Base-by-base conservation (phyloP, 495 filamentous ascomycete genomes). In the Hypoxylon subgilvum region DNA sequence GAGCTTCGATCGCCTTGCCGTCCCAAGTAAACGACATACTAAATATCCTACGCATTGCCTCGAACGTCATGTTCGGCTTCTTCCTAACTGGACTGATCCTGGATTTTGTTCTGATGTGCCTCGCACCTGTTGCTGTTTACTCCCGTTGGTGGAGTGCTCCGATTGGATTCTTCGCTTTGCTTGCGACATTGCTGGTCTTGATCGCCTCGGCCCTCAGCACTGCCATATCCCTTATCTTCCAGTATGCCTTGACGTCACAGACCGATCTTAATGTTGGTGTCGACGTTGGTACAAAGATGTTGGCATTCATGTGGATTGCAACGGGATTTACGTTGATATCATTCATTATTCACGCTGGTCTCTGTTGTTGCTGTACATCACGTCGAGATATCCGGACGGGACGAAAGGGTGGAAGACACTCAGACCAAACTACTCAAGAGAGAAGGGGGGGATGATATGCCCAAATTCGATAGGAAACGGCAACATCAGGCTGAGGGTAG, bases 221-320 rank as follows among this genome's bases (percentile, higher is more conserved):
- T 0, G 89, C 86, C 54, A 88, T 96, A 79, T 91, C 88, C 63
- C 64, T 85, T 25, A 86, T 92, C 40, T 91, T 96, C 75, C 79
- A 82, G 31, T 85, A 85, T 39, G 87, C 90, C 16, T 83, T 94
- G 60, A 80, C 73, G 73, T 81, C 66, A 56, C 82, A 79, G 71
- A 74, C 60, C 2, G 82, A 84, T 23, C 71, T 96, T 13, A 94
- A 96, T 66, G 93, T 97, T 61, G 68, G 75, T 6, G 89, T 88
- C 3, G 70, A 79, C 9, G 65, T 96, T 4, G 91, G 92, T 2
- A 74, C 55, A 4, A 76, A 80, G 61, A 95, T 97, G 91, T 82
- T 96, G 65, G 86, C 76, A 0, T 95, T 96, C 61, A 91, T 96
- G 88, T 97, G 92, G 92, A 79, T 89, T 27, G 91, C 86, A 0